Evolutionary conservation across 768 basidiomycete genomes (phyloP).

Genomic region (Phylloporus sp.): DNA sequence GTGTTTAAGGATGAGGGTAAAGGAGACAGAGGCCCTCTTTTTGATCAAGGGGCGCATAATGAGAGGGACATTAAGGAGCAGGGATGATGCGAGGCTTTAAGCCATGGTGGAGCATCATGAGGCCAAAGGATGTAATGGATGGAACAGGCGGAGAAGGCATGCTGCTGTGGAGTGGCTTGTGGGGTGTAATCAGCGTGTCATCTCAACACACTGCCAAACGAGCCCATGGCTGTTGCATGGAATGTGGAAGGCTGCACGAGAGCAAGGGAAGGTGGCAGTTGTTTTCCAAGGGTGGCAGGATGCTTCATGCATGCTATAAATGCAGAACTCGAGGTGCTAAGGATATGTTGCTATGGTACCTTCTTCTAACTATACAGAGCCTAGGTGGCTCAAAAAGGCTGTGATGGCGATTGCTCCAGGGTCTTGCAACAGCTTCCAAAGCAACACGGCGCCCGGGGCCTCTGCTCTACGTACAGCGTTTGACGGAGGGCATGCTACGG

Average conservation of each 20-base stretch:
- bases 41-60: constrained; percentile 26
- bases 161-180: constrained; percentile 11
- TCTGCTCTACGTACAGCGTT: constrained; percentile 26
- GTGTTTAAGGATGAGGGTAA: constrained; percentile 21
- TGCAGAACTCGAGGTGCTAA: constrained; percentile 7
- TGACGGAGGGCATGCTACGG: constrained; percentile 34
- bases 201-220: neutral
- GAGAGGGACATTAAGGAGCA: constrained; percentile 24
- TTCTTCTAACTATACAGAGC: constrained; percentile 4
- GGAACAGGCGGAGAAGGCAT: constrained; percentile 27
- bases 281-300: constrained; percentile 16
- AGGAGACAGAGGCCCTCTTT: constrained; percentile 25
- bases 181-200: constrained; percentile 18
- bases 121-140: constrained; percentile 24
- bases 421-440: constrained; percentile 24
- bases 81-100: constrained; percentile 30
- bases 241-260: constrained; percentile 11
- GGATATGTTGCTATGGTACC: constrained; percentile 14
- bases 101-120: constrained; percentile 26
- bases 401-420: constrained; percentile 17
- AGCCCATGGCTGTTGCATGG: constrained; percentile 17
- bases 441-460: constrained; percentile 19
- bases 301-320: constrained; percentile 7
- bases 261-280: constrained; percentile 7
- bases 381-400: constrained; percentile 18